phyloP scores from a whole-genome alignment of 441 rosid species.

The Mallotus repandus region DNA sequence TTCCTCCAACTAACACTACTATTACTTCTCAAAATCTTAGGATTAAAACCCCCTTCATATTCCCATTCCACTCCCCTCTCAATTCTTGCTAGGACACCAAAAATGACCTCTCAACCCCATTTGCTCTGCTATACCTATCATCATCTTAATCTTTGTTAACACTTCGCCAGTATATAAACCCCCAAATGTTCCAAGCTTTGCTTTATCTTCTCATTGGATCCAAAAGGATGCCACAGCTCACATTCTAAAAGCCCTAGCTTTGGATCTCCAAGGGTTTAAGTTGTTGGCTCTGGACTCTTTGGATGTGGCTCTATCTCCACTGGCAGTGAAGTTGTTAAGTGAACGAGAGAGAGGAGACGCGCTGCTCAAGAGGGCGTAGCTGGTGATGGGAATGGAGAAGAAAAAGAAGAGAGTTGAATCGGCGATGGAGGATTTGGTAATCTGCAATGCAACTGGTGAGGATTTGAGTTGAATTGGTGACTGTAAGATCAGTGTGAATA shows the following conservation, averaged over 20 bases:
- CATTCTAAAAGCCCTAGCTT: conserved; percentile 58
- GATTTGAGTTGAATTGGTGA: too few species aligned
- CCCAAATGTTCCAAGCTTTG: conserved; percentile 88
- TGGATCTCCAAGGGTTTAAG: conserved; percentile 59
- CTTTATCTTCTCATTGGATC: conserved; percentile 79
- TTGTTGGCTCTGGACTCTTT: conserved; percentile 59
- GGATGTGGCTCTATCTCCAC: conserved; percentile 54
- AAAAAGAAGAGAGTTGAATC: conserved; percentile 38
- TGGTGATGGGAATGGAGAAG: conserved; percentile 38
- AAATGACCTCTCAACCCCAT: conserved; percentile 83
- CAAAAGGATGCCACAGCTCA: conserved; percentile 60
- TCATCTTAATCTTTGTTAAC: conserved; percentile 86
- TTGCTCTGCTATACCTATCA: conserved; percentile 65
- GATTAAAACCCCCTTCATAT: conserved; percentile 26
- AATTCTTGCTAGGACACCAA: conserved; percentile 95
- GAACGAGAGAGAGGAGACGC: conserved; percentile 47
- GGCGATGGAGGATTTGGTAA: conserved; percentile 49
- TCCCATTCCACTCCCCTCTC: conserved; percentile 52
- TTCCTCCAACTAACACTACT: conserved; percentile 98
- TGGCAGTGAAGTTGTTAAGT: conserved; percentile 45
- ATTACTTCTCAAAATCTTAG: conserved; percentile 83
- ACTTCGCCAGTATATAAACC: conserved; percentile 70
- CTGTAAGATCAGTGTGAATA: too few species aligned
- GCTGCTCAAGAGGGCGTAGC: conserved; percentile 62
- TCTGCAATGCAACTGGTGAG: too few species aligned